Percentiles rank a stretch among this genome's conserved stretches.
These are phyloP conservation scores for Coprinopsis strossmayeri DNA, from an alignment of 768 basidiomycete genomes.

Conservation along the genomic window DNA sequence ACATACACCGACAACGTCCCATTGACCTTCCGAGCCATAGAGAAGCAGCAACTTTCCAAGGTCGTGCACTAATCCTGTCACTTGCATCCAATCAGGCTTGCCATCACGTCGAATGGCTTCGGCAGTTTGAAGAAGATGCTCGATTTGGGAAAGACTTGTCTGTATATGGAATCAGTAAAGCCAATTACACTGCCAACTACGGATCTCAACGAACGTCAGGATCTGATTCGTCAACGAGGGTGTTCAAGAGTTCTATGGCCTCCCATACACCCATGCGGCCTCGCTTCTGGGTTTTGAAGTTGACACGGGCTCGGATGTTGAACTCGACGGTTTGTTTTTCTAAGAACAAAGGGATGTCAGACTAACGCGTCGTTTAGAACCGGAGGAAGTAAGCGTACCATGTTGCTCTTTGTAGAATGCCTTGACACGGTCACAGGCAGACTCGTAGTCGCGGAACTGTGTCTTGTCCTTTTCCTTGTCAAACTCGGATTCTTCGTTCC, in stretches of 20 bases:
- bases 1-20: slow-evolving; percentile 88
- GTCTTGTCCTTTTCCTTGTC: slow-evolving; percentile 60
- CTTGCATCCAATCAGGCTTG: slow-evolving; percentile 91
- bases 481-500: slow-evolving; percentile 54
- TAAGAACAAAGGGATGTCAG: slow-evolving; percentile 20
- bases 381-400: slow-evolving; percentile 30
- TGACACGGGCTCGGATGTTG: slow-evolving; percentile 72
- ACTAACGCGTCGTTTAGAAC: background rate
- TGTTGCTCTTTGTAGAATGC: slow-evolving; percentile 76
- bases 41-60: slow-evolving; percentile 83
- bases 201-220: slow-evolving; percentile 55
- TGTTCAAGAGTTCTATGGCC: slow-evolving; percentile 83
- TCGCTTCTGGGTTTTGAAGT: slow-evolving; percentile 60
- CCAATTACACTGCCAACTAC: slow-evolving; percentile 3
- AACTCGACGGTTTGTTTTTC: slow-evolving; percentile 85
- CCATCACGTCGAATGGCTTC: slow-evolving; percentile 83
- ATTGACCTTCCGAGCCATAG: slow-evolving; percentile 84
- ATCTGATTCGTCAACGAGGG: slow-evolving; percentile 85
- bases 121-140: slow-evolving; percentile 88
- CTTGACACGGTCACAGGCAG: slow-evolving; percentile 73
- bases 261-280: slow-evolving; percentile 84
- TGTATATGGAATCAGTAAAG: slow-evolving; percentile 26
- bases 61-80: slow-evolving; percentile 83
- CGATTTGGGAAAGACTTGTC: slow-evolving; percentile 79
- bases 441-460: slow-evolving; percentile 66